These are phyloP conservation scores for Xylaria sp. DNA, from an alignment of 2,329 filamentous ascomycete species.

Conservation along the genomic window DNA sequence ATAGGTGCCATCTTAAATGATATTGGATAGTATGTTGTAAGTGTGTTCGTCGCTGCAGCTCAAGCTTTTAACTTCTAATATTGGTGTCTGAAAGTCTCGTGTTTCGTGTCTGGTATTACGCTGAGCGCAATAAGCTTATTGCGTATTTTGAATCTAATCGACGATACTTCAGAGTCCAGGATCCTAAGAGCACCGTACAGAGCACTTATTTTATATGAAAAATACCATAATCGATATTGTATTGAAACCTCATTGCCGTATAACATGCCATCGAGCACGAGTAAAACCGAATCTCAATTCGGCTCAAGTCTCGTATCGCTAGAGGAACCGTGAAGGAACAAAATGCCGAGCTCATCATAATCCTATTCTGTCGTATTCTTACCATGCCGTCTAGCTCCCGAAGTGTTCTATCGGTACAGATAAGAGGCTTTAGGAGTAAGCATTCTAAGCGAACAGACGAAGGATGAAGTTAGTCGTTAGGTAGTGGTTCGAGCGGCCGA, in stretches of 20 bases:
- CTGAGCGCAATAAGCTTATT: background rate
- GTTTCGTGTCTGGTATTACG: background rate
- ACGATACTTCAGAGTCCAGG: background rate
- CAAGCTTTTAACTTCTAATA: conserved; percentile 10
- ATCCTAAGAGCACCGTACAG: background rate
- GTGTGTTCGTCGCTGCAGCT: background rate
- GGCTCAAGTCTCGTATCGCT: background rate
- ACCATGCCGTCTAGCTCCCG: background rate
- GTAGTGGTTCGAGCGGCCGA: conserved; percentile 6
- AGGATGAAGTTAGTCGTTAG: background rate
- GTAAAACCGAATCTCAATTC: background rate
- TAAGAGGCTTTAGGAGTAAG: conserved; percentile 1
- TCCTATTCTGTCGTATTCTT: background rate
- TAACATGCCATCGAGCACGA: background rate
- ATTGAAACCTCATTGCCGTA: background rate
- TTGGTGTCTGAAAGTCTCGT: background rate
- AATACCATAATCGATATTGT: background rate
- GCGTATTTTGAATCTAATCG: background rate
- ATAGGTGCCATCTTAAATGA: conserved; percentile 27
- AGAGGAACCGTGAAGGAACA: background rate
- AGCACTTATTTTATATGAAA: background rate
- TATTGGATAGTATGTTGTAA: conserved; percentile 3
- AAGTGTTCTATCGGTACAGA: background rate
- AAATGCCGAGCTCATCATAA: background rate
- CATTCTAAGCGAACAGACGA: background rate